phyloP scores from a whole-genome alignment of 352 stramenopile species.

The Pythium monospermum region DNA sequence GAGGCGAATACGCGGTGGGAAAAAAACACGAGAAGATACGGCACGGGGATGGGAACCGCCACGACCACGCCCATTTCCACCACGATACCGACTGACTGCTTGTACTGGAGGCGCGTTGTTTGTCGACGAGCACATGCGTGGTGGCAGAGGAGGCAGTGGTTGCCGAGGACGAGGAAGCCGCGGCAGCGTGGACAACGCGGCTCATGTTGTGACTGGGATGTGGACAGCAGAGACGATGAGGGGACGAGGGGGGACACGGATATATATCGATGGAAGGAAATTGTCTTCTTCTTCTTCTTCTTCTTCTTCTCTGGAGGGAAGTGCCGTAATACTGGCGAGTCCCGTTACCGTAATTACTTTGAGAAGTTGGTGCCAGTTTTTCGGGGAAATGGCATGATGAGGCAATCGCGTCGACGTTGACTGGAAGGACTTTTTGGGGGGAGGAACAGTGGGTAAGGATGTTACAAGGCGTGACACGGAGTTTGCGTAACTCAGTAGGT shows the following conservation, averaged over 20 bases:
- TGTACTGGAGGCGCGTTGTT: no score
- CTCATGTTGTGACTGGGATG: not conserved
- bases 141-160: constrained; percentile 1
- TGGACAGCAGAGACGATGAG: not conserved
- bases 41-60: constrained; percentile 5
- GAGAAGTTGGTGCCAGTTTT: not conserved
- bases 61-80: constrained; percentile 6
- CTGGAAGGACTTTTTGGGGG: no score
- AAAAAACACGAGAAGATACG: constrained; percentile 7
- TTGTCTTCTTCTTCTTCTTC: not conserved
- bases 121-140: no score
- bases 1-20: constrained; percentile 21
- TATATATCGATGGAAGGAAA: constrained; percentile 3
- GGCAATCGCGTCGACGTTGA: no score
- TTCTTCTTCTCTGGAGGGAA: not conserved
- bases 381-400: no score
- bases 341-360: not conserved
- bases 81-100: no score
- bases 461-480: no score
- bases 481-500: no score
- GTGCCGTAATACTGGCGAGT: not conserved
- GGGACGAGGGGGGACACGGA: not conserved
- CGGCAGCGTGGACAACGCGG: not conserved
- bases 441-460: no score
- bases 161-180: not conserved